Base-by-base conservation (phyloP, 805 yeast species). In the Nakazawaea ishiwadae region DNA sequence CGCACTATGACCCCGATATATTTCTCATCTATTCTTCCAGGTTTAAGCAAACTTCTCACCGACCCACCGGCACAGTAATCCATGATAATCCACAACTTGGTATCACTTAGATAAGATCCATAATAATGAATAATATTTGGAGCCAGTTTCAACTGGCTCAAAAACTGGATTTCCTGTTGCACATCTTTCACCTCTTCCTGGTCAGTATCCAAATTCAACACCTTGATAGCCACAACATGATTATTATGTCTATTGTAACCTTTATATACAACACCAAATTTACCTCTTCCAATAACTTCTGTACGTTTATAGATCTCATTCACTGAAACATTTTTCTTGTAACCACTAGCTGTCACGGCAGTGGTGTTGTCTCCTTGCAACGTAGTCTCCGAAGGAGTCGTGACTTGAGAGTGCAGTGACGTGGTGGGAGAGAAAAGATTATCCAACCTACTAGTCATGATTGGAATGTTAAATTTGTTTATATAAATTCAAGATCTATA, bases 41-140 rank as follows among this genome's bases (percentile, higher is more conserved):
- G 89, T 53, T 81, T 77, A 44, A 91, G 63, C 35, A 93, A 66
- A 2, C 96, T 86, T 48, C 99, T 72, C 42, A 87, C 77, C 1
- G 96, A 84, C 0, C 99, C 99, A 12, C 99, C 99, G 1, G 96
- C 93, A 62, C 98, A 91, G 55, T 85, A 79, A 56, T 93, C 99
- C 97, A 93, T 93, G 44, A 93, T 80, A 58, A 93, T 90, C 98
- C 99, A 93, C 28, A 93, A 69, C 53, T 85, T 82, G n/a, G 96
- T 84, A 36, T 91, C 97, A 47, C 81, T 78, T 21, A 95, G 63
- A 49, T 84, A 83, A 0, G 95, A 84, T 0, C 96, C 97, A 56
- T 84, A 86, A 62, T 93, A 93, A 48, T 84, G 90, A 3, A 96
- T 89, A 40, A 93, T 87, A 53, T 93, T 93, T n/a, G 95, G 93